Conservation (phyloP, 2,329 filamentous ascomycete species). For the Magnaporthiopsis poae region DNA sequence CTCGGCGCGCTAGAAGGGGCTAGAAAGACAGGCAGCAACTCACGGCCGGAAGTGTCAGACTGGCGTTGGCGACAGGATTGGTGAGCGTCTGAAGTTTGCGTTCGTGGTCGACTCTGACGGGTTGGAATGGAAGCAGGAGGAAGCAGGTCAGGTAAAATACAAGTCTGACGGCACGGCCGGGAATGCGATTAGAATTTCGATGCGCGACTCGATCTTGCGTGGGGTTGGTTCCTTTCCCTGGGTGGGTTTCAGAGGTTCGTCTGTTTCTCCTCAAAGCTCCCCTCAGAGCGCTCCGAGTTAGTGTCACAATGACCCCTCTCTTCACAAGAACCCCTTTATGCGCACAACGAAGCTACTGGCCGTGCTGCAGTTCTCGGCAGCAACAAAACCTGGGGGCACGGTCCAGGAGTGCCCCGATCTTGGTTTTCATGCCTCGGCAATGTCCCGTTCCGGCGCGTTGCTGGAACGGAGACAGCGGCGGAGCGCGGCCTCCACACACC, state of each 20-base stretch:
- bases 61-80: neutral
- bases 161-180: neutral
- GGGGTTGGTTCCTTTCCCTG: neutral
- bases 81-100: neutral
- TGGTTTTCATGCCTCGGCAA: conserved; percentile 3
- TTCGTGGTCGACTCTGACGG: neutral
- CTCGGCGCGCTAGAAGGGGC: neutral
- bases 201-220: neutral
- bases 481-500: neutral
- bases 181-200: neutral
- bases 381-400: no score
- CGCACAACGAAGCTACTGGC: no score
- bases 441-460: conserved; percentile 1
- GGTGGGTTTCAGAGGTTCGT: neutral
- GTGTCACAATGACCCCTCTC: no score
- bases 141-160: neutral
- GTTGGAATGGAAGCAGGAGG: neutral
- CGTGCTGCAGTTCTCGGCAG: no score
- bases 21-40: neutral
- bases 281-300: no score
- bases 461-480: neutral
- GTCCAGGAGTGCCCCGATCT: neutral
- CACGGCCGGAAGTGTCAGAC: neutral
- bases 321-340: no score
- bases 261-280: neutral